A percentile compares a stretch with the other conserved stretches of the same genome.
Conservation (phyloP, 768 basidiomycete species). For the Psilocybe cubensis region DNA sequence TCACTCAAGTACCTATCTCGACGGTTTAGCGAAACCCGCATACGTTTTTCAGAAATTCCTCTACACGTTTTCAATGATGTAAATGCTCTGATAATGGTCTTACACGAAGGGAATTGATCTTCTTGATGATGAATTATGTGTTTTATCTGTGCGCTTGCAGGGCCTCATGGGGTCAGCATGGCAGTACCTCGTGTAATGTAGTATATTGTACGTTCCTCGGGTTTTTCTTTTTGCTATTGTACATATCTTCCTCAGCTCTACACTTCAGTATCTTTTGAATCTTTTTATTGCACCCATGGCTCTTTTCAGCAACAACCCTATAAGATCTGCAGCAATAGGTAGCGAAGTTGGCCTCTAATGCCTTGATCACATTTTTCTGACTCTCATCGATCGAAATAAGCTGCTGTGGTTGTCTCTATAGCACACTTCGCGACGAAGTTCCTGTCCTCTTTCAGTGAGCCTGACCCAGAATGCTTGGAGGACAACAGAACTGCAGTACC, state of each 20-base stretch:
- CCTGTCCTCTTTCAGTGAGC: slow-evolving; percentile 49
- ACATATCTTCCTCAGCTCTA: neutral
- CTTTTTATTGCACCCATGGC: slow-evolving; percentile 36
- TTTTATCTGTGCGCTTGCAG: slow-evolving; percentile 13
- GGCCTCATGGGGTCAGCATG: slow-evolving; percentile 25
- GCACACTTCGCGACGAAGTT: slow-evolving; percentile 58
- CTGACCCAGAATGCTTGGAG: neutral
- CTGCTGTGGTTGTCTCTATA: slow-evolving; percentile 46
- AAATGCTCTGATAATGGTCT: neutral
- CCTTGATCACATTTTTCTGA: neutral
- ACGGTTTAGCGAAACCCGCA: slow-evolving; percentile 23
- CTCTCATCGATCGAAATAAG: slow-evolving; percentile 30
- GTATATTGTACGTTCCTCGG: slow-evolving; percentile 14
- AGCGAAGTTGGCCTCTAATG: neutral
- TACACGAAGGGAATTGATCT: neutral
- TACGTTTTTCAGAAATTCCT: slow-evolving; percentile 9
- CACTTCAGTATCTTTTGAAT: neutral
- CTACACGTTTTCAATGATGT: slow-evolving; percentile 7
- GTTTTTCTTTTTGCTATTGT: slow-evolving; percentile 2
- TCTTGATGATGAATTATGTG: slow-evolving; percentile 13
- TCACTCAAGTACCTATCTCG: slow-evolving; percentile 59
- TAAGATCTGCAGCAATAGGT: slow-evolving; percentile 49
- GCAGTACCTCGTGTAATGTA: slow-evolving; percentile 20
- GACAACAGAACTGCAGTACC: neutral
- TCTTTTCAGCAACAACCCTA: slow-evolving; percentile 51